phyloP scores from a whole-genome alignment of 805 yeast species.

The Candida ficus region DNA sequence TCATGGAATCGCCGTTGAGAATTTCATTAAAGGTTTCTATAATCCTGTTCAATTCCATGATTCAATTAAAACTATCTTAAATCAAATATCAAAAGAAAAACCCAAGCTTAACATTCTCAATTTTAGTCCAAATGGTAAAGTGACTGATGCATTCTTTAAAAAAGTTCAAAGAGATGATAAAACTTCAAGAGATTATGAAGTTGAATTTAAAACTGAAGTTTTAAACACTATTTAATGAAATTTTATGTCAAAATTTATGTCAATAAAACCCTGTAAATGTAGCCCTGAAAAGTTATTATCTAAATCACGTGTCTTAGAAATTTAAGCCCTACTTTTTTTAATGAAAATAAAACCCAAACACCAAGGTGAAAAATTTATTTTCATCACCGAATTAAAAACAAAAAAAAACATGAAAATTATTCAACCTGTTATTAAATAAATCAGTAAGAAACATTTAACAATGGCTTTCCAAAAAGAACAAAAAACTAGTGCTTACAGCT shows the following conservation, averaged over 20 bases:
- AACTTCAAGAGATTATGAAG: conserved; percentile 5
- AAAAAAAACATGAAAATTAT: background rate
- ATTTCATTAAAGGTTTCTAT: conserved; percentile 36
- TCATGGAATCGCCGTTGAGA: conserved; percentile 24
- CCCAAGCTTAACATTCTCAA: conserved; percentile 12
- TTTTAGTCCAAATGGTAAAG: conserved; percentile 23
- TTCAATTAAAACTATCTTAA: conserved; percentile 26
- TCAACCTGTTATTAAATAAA: no score
- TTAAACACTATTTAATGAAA: background rate
- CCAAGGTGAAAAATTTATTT: conserved; percentile 1
- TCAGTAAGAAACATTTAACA: conserved; percentile 24
- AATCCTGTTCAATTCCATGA: conserved; percentile 40
- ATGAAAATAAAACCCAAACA: no score
- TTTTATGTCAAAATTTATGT: no score
- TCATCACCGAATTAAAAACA: background rate
- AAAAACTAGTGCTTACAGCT: conserved; percentile 92
- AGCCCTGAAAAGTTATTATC: conserved; percentile 1
- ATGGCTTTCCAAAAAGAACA: conserved; percentile 73
- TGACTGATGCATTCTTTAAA: conserved; percentile 16
- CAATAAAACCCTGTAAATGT: no score
- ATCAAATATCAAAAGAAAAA: background rate
- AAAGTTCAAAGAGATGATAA: conserved; percentile 10
- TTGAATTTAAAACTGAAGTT: background rate
- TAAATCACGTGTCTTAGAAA: no score
- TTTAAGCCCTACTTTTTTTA: no score